Percentiles rank a stretch among this genome's conserved stretches.
phyloP scores from a whole-genome alignment of 2,329 filamentous ascomycete species.

The Fusarium oxysporum region DNA sequence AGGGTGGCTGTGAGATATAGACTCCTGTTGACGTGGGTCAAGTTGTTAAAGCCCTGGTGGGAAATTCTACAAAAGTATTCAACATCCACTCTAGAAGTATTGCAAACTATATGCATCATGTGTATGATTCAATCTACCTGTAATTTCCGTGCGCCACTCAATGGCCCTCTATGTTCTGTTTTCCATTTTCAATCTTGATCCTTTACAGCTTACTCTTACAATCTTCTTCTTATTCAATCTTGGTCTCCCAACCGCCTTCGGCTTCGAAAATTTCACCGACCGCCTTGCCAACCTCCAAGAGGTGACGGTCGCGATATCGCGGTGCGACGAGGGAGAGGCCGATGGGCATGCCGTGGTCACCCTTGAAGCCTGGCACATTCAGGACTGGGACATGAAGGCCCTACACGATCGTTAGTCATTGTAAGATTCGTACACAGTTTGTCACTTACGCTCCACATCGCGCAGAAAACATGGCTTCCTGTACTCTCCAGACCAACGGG shows the following conservation, averaged over 20 bases:
- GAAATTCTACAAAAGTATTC: conserved; percentile 33
- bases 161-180: neutral
- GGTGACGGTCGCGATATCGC: conserved; percentile 59
- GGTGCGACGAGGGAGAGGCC: conserved; percentile 66
- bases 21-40: conserved; percentile 11
- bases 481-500: conserved; percentile 65
- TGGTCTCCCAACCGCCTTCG: conserved; percentile 46
- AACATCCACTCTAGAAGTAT: conserved; percentile 16
- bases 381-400: conserved; percentile 70
- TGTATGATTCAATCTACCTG: neutral
- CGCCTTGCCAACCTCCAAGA: conserved; percentile 56
- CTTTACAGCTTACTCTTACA: conserved; percentile 2
- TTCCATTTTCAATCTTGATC: conserved; percentile 4
- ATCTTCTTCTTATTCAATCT: neutral
- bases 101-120: neutral
- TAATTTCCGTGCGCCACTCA: conserved; percentile 11
- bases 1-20: conserved; percentile 12
- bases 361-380: conserved; percentile 73
- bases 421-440: neutral
- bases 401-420: conserved; percentile 36
- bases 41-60: conserved; percentile 8
- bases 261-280: conserved; percentile 51
- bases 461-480: conserved; percentile 66
- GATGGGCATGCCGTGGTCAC: conserved; percentile 65
- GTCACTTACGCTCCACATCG: conserved; percentile 64